phyloP scores from a whole-genome alignment of 106 monocot genomes.

The Amphibolis antarctica region DNA sequence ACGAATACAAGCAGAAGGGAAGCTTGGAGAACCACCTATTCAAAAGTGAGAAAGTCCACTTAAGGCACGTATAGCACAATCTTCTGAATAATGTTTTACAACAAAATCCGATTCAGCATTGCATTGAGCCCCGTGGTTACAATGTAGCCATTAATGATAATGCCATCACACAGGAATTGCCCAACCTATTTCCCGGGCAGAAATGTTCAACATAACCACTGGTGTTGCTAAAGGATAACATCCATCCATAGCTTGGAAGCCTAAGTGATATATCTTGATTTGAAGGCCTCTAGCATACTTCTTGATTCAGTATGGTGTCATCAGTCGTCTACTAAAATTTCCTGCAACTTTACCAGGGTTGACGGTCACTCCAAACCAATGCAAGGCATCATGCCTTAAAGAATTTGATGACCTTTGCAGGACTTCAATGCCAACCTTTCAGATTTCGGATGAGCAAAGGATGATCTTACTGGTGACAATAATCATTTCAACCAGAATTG shows the following conservation, averaged over 20 bases:
- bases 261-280: conserved; percentile 74
- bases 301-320: conserved; percentile 52
- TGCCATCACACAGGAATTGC: conserved; percentile 48
- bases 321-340: not conserved
- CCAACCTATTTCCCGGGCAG: conserved; percentile 58
- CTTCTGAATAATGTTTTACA: not conserved
- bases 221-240: conserved; percentile 69
- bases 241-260: conserved; percentile 56
- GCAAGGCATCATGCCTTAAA: not conserved
- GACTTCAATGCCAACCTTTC: conserved; percentile 83
- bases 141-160: not conserved
- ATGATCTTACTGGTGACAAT: conserved; percentile 77
- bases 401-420: conserved; percentile 22
- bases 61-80: too few relatives aligned
- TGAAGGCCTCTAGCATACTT: conserved; percentile 83
- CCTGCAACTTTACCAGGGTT: not conserved
- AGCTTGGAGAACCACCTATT: conserved; percentile 91
- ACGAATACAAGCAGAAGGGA: conserved; percentile 79
- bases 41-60: conserved; percentile 27
- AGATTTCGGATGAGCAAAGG: conserved; percentile 84
- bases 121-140: not conserved
- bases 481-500: conserved; percentile 75
- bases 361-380: not conserved
- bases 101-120: not conserved
- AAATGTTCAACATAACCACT: conserved; percentile 53